phyloP scores from a whole-genome alignment of 2,329 filamentous ascomycete species.

The Cytospora piceae region DNA sequence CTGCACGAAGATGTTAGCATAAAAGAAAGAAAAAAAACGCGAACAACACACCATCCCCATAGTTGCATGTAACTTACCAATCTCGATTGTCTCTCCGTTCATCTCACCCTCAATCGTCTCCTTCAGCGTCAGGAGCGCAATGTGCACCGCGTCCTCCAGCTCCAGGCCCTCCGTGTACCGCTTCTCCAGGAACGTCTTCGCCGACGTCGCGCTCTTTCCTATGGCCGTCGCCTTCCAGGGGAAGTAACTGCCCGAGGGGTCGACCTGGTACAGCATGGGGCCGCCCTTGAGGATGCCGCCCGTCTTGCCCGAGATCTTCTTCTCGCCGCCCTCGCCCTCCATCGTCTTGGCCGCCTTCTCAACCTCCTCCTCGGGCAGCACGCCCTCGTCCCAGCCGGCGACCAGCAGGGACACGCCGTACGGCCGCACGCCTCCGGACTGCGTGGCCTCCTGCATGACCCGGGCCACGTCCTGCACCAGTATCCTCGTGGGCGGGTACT shows the following conservation, averaged over 20 bases:
- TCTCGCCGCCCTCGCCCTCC: constrained; percentile 64
- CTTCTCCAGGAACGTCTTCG: constrained; percentile 99
- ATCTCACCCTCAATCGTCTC: constrained; percentile 99
- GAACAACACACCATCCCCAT: neutral
- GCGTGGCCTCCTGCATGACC: constrained; percentile 98
- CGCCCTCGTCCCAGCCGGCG: constrained; percentile 96
- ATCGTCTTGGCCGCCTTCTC: constrained; percentile 58
- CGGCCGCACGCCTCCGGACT: constrained; percentile 94
- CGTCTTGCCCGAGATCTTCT: constrained; percentile 82
- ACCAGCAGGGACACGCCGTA: constrained; percentile 96
- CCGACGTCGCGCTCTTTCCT: constrained; percentile 96
- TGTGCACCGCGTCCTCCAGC: constrained; percentile 97
- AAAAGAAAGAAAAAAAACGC: neutral
- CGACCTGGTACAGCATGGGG: constrained; percentile 97
- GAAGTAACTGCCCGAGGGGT: constrained; percentile 98
- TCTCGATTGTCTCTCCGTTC: constrained; percentile 98
- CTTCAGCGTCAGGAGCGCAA: constrained; percentile 94
- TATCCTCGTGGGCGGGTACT: constrained; percentile 99
- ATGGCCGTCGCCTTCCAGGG: constrained; percentile 99
- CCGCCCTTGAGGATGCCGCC: constrained; percentile 95
- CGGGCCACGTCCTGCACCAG: constrained; percentile 96
- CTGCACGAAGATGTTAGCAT: constrained; percentile 46
- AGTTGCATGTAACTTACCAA: constrained; percentile 64
- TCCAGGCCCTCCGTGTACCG: constrained; percentile 96
- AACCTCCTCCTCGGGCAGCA: constrained; percentile 79